Evolutionary conservation across 352 stramenopile species (phyloP), one percentile per base, ranked within the genome.

Genomic region (Pythium guiyangense): DNA sequence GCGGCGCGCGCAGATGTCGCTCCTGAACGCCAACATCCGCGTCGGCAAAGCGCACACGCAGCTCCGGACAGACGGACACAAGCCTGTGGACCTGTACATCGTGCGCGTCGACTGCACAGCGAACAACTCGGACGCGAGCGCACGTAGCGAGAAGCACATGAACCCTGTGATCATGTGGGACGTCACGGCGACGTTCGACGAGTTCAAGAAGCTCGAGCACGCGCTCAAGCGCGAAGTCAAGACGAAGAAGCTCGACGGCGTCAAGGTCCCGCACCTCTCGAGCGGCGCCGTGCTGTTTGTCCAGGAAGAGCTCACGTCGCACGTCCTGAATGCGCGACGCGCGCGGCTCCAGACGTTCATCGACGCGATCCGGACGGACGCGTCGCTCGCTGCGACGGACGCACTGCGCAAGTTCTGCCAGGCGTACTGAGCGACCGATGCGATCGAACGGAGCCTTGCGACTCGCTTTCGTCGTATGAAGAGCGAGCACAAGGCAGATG

Each of bases 101-200:
- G 69, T 93, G 18, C 80, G 84, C 25, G 74, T 93, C 25, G 84
- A 93, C 66, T 90, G 81, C 52, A 63, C 70, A 8, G 43, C 59
- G 6, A 63, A 67, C 18, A 74, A 55, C 25, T 49, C 54, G 15
- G 51, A 29, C 2, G 10, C 29, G 31, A 40, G n/a, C 25, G 6
- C 31, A 1, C 3, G 11, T 4, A 57, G 62, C 22, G 76, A 93
- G 57, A 91, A 93, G 62, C 81, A 90, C 70, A 87, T 92, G 78
- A 92, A 92, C 51, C 83, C 79, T 8, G 75, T 85, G 6, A 70
- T 92, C 37, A 92, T 93, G 84, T 93, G 84, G 84, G 84, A 93
- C 47, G 42, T 93, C 18, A 90, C 81, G 14, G 79, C 81, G 42
- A 83, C 81, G 1, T 92, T 91, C 62, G 64, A 74, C 29, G 84